Percentiles rank a stretch among this genome's conserved stretches.
Conservation (phyloP, 2,329 filamentous ascomycete genomes). For the Fusarium liriodendri region DNA sequence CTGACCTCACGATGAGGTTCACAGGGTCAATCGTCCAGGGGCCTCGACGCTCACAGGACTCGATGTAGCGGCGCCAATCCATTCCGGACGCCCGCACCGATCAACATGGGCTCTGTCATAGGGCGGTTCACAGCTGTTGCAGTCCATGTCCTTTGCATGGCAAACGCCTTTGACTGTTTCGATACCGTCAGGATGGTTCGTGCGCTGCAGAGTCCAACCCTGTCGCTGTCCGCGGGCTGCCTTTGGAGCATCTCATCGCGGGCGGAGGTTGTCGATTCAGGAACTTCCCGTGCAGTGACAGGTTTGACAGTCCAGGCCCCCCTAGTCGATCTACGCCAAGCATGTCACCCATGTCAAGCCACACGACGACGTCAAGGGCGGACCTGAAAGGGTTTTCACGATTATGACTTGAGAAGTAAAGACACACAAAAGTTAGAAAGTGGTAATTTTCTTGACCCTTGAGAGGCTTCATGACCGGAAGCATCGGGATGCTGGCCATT, state of each 20-base stretch:
- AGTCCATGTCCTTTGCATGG: not conserved
- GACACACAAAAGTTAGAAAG: not conserved
- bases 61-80: slow-evolving; percentile 23
- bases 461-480: not conserved
- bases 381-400: not conserved
- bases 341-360: slow-evolving; percentile 23
- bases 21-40: not conserved
- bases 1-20: not conserved
- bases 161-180: slow-evolving; percentile 15
- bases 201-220: not conserved
- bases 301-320: slow-evolving; percentile 34
- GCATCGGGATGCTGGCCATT: not conserved
- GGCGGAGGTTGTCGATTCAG: slow-evolving; percentile 8
- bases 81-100: not conserved
- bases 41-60: not conserved
- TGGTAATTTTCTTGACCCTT: not conserved
- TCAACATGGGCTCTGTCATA: slow-evolving; percentile 4
- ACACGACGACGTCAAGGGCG: not conserved
- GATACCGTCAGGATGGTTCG: not conserved
- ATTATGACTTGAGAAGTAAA: not conserved
- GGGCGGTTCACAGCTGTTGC: not conserved
- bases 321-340: slow-evolving; percentile 33
- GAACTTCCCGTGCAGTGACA: slow-evolving; percentile 31
- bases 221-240: not conserved
- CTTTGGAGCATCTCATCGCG: not conserved